Evolutionary conservation across 2,329 filamentous ascomycete genomes (phyloP).

Genomic region (Scedosporium dehoogii): DNA sequence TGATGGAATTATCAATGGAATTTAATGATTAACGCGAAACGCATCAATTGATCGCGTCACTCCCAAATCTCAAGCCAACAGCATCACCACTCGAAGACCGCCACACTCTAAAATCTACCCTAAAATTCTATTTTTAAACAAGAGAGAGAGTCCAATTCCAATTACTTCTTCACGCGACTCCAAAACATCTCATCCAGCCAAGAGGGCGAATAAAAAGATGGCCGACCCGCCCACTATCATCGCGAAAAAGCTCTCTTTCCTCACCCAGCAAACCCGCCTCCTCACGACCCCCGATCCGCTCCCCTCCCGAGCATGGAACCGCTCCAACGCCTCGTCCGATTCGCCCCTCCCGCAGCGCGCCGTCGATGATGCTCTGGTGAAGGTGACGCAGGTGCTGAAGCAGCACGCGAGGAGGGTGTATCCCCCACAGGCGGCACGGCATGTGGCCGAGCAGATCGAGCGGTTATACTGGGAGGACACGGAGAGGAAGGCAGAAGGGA

Average conservation of each 20-base stretch:
- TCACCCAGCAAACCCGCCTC: conserved; percentile 50
- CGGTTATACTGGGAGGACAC: conserved; percentile 45
- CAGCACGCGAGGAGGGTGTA: conserved; percentile 59
- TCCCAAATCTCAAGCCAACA: no score
- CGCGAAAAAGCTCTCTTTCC: conserved; percentile 54
- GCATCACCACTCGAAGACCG: no score
- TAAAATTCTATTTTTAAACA: no score
- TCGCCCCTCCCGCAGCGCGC: conserved; percentile 34
- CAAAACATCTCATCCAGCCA: not conserved
- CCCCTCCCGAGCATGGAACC: conserved; percentile 41
- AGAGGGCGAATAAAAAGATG: conserved; percentile 13
- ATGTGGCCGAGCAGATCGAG: conserved; percentile 66
- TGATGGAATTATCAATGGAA: no score
- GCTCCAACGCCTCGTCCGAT: conserved; percentile 22
- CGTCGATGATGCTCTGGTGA: conserved; percentile 46
- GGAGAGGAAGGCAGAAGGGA: conserved; percentile 22
- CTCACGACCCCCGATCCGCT: conserved; percentile 46
- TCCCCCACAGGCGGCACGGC: conserved; percentile 56
- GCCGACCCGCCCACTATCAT: conserved; percentile 41
- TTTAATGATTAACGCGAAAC: no score
- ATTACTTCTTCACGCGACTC: not conserved
- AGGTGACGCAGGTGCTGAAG: conserved; percentile 51
- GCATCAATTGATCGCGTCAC: no score
- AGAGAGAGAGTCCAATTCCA: no score
- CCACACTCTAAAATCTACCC: no score